Conservation (phyloP, 352 stramenopile genomes). For the Pythium insidiosum region DNA sequence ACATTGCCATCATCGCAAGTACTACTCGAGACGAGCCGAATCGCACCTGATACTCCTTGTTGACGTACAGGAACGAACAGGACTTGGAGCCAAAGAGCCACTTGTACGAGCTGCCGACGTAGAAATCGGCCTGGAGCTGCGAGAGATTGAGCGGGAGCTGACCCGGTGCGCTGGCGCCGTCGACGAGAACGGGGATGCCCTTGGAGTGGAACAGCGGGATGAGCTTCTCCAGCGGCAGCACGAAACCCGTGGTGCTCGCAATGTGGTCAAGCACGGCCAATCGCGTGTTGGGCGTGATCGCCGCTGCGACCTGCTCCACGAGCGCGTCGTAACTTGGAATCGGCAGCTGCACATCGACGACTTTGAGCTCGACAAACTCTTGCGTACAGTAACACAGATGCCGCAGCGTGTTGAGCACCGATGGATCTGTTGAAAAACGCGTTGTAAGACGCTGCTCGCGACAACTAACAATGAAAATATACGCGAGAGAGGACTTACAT, state of each 20-base stretch:
- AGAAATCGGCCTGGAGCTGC: constrained; percentile 67
- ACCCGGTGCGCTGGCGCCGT: constrained; percentile 67
- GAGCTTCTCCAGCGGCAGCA: constrained; percentile 75
- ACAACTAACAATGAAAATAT: neutral
- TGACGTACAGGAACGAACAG: constrained; percentile 80
- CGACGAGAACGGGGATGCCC: constrained; percentile 72
- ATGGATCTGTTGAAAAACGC: constrained; percentile 44
- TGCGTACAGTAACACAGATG: constrained; percentile 83
- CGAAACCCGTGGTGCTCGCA: constrained; percentile 62
- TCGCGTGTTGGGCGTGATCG: constrained; percentile 79
- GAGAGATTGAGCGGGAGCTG: constrained; percentile 67
- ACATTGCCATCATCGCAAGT: too few species aligned
- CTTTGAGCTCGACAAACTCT: constrained; percentile 85
- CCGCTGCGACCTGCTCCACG: constrained; percentile 55
- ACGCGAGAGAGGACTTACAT: constrained; percentile 31
- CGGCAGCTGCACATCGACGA: constrained; percentile 70
- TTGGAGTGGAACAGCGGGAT: constrained; percentile 73
- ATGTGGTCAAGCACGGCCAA: constrained; percentile 83
- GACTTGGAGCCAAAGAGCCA: constrained; percentile 85
- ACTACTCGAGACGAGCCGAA: neutral
- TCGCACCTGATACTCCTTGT: too few species aligned
- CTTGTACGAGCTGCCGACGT: constrained; percentile 80
- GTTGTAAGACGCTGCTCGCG: too few species aligned
- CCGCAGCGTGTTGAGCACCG: constrained; percentile 75
- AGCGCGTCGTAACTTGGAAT: constrained; percentile 62